A percentile compares a stretch with the other conserved stretches of the same genome.
Conservation (phyloP, 1,284 basidiomycete species). For the Microbotryum intermedium region DNA sequence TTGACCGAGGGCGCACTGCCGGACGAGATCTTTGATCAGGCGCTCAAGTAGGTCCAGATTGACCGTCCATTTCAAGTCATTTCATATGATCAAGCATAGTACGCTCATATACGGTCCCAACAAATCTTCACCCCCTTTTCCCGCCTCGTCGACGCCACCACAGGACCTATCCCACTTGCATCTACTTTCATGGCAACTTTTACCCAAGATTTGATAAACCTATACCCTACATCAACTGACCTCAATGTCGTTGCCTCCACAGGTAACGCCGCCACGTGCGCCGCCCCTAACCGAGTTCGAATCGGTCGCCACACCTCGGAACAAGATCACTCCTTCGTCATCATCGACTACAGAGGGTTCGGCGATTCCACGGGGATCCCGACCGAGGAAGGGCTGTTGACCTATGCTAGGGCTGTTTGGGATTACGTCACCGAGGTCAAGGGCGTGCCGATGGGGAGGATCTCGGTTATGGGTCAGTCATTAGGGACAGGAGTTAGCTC, state of each 20-base stretch:
- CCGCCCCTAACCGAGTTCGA: slow-evolving; percentile 53
- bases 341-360: slow-evolving; percentile 52
- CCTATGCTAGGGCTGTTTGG: slow-evolving; percentile 71
- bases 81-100: too few relatives aligned
- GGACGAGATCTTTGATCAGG: slow-evolving; percentile 39
- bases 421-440: slow-evolving; percentile 54
- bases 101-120: not conserved
- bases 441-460: slow-evolving; percentile 48
- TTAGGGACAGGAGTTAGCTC: slow-evolving; percentile 70
- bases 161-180: slow-evolving; percentile 56
- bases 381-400: slow-evolving; percentile 60
- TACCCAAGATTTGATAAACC: too few relatives aligned
- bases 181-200: slow-evolving; percentile 69
- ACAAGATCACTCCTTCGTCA: slow-evolving; percentile 20
- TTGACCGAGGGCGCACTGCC: slow-evolving; percentile 18
- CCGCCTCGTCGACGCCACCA: not conserved
- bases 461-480: slow-evolving; percentile 70
- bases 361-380: slow-evolving; percentile 75
- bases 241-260: too few relatives aligned
- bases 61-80: too few relatives aligned
- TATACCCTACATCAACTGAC: too few relatives aligned
- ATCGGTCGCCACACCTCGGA: slow-evolving; percentile 21
- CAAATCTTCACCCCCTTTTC: not conserved
- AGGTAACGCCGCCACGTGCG: slow-evolving; percentile 69
- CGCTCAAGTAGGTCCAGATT: slow-evolving; percentile 46